A percentile compares a stretch with the other conserved stretches of the same genome.
Conservation (phyloP, 176 grass and related monocot species). For the Alloteropsis semialata region DNA sequence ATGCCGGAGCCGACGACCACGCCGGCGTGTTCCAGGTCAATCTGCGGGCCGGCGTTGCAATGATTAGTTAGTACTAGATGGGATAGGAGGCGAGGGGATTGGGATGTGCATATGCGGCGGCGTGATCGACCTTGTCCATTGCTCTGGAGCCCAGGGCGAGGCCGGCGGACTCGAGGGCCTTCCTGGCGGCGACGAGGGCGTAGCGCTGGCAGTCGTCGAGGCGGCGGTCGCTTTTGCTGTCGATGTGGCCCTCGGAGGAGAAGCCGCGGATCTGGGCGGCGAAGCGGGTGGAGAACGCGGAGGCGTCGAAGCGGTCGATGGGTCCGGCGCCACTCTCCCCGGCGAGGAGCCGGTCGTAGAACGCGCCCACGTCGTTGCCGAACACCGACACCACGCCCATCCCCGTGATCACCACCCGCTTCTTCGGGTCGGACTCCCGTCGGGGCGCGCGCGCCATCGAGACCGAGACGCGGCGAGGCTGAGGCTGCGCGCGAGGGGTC, state of each 20-base stretch:
- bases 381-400: conserved; percentile 62
- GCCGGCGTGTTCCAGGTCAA: conserved; percentile 29
- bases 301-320: conserved; percentile 45
- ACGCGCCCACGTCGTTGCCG: conserved; percentile 38
- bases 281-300: conserved; percentile 28
- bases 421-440: conserved; percentile 54
- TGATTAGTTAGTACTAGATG: neutral
- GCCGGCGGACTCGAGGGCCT: conserved; percentile 47
- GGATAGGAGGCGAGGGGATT: neutral
- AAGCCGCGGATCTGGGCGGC: conserved; percentile 48
- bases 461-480: neutral
- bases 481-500: neutral
- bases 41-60: neutral
- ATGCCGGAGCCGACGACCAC: conserved; percentile 32
- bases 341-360: conserved; percentile 42
- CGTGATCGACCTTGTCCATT: conserved; percentile 29
- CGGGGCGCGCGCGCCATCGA: neutral
- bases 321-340: conserved; percentile 23
- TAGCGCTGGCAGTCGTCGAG: conserved; percentile 52
- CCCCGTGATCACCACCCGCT: conserved; percentile 50
- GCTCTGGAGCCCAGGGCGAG: conserved; percentile 31
- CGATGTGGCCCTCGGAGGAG: conserved; percentile 40
- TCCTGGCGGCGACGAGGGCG: conserved; percentile 47
- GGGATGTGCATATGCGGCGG: neutral
- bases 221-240: conserved; percentile 31